phyloP scores from a whole-genome alignment of 2,329 filamentous ascomycete genomes.

The Neofusicoccum parvum region DNA sequence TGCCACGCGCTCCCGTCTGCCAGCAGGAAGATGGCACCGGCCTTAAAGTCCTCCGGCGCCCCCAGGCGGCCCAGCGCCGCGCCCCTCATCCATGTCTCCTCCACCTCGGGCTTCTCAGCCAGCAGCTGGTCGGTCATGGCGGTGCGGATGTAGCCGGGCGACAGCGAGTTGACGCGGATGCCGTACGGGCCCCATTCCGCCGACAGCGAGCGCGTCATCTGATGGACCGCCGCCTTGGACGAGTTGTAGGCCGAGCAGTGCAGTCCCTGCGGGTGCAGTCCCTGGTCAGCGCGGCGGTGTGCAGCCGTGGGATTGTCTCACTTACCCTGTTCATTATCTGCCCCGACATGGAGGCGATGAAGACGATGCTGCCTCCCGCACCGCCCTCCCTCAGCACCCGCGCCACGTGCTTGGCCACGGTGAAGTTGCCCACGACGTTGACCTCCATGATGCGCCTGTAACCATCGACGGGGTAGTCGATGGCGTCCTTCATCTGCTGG shows the following conservation, averaged over 20 bases:
- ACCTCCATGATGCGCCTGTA: slow-evolving; percentile 41
- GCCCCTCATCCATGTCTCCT: slow-evolving; percentile 32
- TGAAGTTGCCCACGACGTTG: slow-evolving; percentile 42
- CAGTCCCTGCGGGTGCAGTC: slow-evolving; percentile 32
- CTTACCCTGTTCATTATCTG: slow-evolving; percentile 18
- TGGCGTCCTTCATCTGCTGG: slow-evolving; percentile 34
- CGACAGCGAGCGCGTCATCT: slow-evolving; percentile 54
- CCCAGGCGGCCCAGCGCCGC: slow-evolving; percentile 35
- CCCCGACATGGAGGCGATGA: slow-evolving; percentile 41
- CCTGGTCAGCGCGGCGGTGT: background rate
- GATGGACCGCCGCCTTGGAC: slow-evolving; percentile 57
- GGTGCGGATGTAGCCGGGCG: slow-evolving; percentile 58
- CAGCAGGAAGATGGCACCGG: slow-evolving; percentile 34
- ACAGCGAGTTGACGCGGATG: slow-evolving; percentile 56
- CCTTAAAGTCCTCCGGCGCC: slow-evolving; percentile 32
- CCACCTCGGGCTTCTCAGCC: slow-evolving; percentile 33
- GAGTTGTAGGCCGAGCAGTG: slow-evolving; percentile 54
- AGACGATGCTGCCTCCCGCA: slow-evolving; percentile 33
- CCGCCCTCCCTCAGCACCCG: slow-evolving; percentile 17
- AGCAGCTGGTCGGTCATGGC: slow-evolving; percentile 34
- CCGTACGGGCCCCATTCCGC: slow-evolving; percentile 53
- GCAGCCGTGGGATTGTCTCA: background rate
- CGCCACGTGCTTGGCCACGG: slow-evolving; percentile 27
- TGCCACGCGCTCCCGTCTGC: slow-evolving; percentile 62
- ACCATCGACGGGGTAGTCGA: slow-evolving; percentile 35